Percentiles rank a stretch among this genome's conserved stretches.
Conservation (phyloP, 2,329 filamentous ascomycete genomes). For the Cladosporium cucumerinum region DNA sequence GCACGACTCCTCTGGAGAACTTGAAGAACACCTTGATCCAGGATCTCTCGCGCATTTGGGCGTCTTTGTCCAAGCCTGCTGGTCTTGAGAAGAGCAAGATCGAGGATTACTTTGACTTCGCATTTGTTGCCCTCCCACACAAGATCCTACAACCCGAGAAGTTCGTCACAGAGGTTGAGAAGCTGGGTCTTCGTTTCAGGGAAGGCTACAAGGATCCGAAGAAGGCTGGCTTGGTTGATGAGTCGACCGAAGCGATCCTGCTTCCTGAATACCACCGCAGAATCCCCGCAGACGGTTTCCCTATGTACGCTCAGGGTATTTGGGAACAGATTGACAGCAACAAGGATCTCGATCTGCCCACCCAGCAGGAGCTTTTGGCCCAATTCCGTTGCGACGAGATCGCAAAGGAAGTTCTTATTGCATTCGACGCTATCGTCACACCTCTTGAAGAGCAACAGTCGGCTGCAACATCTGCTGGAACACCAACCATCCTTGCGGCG, state of each 20-base stretch:
- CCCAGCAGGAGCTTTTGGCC: slow-evolving; percentile 92
- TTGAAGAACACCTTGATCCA: slow-evolving; percentile 86
- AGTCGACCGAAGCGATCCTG: slow-evolving; percentile 76
- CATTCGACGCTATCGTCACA: slow-evolving; percentile 75
- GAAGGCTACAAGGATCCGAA: slow-evolving; percentile 72
- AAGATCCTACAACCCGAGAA: slow-evolving; percentile 94
- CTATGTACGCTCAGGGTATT: slow-evolving; percentile 85
- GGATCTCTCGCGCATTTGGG: slow-evolving; percentile 89
- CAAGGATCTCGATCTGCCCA: slow-evolving; percentile 94
- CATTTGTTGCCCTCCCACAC: slow-evolving; percentile 91
- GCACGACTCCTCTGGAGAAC: slow-evolving; percentile 84
- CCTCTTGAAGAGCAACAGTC: slow-evolving; percentile 86
- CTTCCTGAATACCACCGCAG: slow-evolving; percentile 91
- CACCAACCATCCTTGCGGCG: slow-evolving; percentile 66
- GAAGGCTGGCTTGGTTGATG: slow-evolving; percentile 60
- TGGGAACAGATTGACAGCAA: slow-evolving; percentile 99
- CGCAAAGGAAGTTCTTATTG: slow-evolving; percentile 76
- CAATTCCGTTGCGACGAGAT: slow-evolving; percentile 99
- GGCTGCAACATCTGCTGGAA: slow-evolving; percentile 69
- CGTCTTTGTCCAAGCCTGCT: slow-evolving; percentile 82
- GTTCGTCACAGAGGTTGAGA: slow-evolving; percentile 76
- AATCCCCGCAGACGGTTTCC: slow-evolving; percentile 96
- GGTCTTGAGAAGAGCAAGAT: slow-evolving; percentile 86
- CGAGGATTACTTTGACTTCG: slow-evolving; percentile 98
- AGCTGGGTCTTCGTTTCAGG: slow-evolving; percentile 76